Evolutionary conservation across 2,329 filamentous ascomycete species (phyloP), one percentile per base, ranked within the genome.

Genomic region (Aspergillus flavus): DNA sequence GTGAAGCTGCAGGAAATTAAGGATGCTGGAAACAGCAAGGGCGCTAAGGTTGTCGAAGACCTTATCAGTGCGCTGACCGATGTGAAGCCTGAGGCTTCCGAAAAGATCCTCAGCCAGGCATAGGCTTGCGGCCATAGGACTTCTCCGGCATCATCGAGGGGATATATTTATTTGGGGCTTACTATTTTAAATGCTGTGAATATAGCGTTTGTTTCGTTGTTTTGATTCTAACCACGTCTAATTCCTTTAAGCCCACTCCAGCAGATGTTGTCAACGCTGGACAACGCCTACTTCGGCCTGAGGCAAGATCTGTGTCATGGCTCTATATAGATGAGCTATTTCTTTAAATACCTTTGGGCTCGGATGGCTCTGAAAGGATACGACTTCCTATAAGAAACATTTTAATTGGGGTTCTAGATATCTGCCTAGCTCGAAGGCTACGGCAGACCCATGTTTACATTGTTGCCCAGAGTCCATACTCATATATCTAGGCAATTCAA

Each of bases 51-150:
- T 21, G 85, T 97, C 58, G 87, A 92, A 69, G 90, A 96, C 75
- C 83, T 99, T 69, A 86, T 98, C 69, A 86, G 87, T 68, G 92
- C 92, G n/a, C 92, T 97, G 43, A 90, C 92, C 69, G 89, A 94
- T 67, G 90, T 94, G 67, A 89, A 93, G 79, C 91, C 94, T 16
- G 85, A 91, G 67, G 85, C 86, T 41, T 87, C 86, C 36, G 81
- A 84, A 70, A 79, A 79, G 69, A 78, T 79, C 57, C 68, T 75
- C 69, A 71, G 71, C 63, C 72, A 73, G 65, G 69, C 74, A 70
- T 79, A 75, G 67, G 71, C 28, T 10, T 52, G 63, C 46, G 30
- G 30, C 60, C 65, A 19, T 59, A 52, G 59, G 56, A 53, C 62
- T 63, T 28, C 41, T 58, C 61, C 28, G 34, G 61, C 46, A 45